A percentile compares a stretch with the other conserved stretches of the same genome.
Evolutionary conservation across 108 stramenopile species (phyloP).

Genomic region (Skeletonema tropicum): DNA sequence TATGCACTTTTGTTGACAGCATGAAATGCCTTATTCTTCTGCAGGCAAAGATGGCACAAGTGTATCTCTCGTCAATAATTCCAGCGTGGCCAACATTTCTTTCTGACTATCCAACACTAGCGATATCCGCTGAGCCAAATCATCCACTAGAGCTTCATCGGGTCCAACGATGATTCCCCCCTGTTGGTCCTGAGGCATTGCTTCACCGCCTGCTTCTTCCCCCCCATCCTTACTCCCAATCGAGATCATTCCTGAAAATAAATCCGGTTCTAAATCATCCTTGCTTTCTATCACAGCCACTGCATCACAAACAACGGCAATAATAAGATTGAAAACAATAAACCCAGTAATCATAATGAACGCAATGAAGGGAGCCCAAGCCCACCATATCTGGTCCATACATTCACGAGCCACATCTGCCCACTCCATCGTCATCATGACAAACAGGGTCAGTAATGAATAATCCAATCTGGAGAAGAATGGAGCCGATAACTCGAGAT

Average conservation of each 20-base stretch:
- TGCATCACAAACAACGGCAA: slow-evolving; percentile 46
- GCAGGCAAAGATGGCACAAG: neutral
- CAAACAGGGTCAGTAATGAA: slow-evolving; percentile 28
- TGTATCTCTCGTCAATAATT: slow-evolving; percentile 17
- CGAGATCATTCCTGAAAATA: neutral
- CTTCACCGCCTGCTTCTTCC: neutral
- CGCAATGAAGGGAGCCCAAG: slow-evolving; percentile 34
- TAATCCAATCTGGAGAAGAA: slow-evolving; percentile 33
- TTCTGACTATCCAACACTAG: slow-evolving; percentile 22
- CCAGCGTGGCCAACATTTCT: slow-evolving; percentile 23
- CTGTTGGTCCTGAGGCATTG: neutral
- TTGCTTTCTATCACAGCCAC: slow-evolving; percentile 30
- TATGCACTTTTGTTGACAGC: too few relatives aligned
- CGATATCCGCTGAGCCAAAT: slow-evolving; percentile 18
- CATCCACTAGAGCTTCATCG: slow-evolving; percentile 20
- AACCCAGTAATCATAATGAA: slow-evolving; percentile 40
- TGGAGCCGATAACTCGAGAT: slow-evolving; percentile 30
- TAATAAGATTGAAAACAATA: slow-evolving; percentile 44
- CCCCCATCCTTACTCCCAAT: slow-evolving; percentile 1
- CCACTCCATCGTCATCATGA: slow-evolving; percentile 53
- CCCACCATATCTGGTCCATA: slow-evolving; percentile 32
- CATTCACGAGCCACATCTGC: slow-evolving; percentile 31
- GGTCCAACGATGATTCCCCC: neutral
- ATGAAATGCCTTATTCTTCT: neutral
- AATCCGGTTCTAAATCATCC: slow-evolving; percentile 13